These are phyloP conservation scores for Coniochaeta hoffmannii DNA, from an alignment of 2,329 filamentous ascomycete species.

Conservation along the genomic window DNA sequence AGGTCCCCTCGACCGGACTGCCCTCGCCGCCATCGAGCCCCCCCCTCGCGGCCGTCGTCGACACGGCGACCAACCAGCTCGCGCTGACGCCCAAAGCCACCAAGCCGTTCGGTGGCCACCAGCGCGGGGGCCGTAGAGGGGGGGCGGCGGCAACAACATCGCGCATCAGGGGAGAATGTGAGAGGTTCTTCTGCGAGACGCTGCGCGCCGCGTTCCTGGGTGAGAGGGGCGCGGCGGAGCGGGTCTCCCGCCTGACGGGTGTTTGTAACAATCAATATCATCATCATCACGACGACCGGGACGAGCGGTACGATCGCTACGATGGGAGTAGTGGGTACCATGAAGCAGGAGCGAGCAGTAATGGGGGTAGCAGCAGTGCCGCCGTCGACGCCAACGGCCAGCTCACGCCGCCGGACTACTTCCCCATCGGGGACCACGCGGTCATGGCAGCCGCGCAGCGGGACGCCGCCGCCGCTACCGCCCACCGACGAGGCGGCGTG, in stretches of 20 bases:
- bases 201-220: conserved; percentile 90
- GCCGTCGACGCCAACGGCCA: conserved; percentile 12
- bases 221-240: conserved; percentile 74
- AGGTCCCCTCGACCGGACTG: conserved; percentile 78
- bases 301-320: conserved; percentile 13
- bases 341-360: background rate
- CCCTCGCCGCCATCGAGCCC: conserved; percentile 82
- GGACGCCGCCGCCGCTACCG: conserved; percentile 10
- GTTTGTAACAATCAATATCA: conserved; percentile 34
- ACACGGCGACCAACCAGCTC: conserved; percentile 61
- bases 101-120: background rate
- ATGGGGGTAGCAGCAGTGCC: conserved; percentile 6
- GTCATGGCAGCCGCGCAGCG: conserved; percentile 10
- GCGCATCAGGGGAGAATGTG: conserved; percentile 98
- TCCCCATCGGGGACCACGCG: conserved; percentile 19
- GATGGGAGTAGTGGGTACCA: conserved; percentile 8
- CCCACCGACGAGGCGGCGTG: too few relatives aligned
- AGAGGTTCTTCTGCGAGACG: conserved; percentile 99
- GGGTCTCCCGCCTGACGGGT: conserved; percentile 85
- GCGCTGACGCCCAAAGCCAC: conserved; percentile 55
- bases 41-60: conserved; percentile 72
- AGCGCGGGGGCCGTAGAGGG: conserved; percentile 58
- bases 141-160: conserved; percentile 96
- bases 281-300: conserved; percentile 11
- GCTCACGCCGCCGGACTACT: conserved; percentile 45